Evolutionary conservation across 139 green algal species (phyloP), one percentile per base, ranked within the genome.

Genomic region (Mesotaenium endlicherianum): DNA sequence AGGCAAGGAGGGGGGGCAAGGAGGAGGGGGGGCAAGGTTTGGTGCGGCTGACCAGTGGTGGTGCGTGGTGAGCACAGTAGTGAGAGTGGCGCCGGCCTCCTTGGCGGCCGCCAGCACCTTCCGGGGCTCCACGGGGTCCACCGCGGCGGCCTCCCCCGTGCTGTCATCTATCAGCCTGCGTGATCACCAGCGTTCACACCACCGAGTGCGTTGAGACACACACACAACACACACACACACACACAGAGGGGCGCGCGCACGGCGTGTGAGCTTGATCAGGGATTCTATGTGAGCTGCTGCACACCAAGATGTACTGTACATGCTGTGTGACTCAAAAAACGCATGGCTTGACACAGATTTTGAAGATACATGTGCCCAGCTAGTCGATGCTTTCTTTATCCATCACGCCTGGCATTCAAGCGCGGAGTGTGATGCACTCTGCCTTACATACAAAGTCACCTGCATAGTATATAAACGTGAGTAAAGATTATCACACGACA

Each of bases 51-150:
- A 86, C 80, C 58, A 64, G 78, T 87, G 82, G 40, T 88, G 76
- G 80, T 87, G 82, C 5, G 82, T 87, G 77, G 82, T 87, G 44
- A 87, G 80, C 16, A 87, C 78, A 20, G 58, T 83, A 30, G 59
- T 47, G 42, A 86, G 40, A 45, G 30, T 85, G 41, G 58, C 44
- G n/a, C 78, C 78, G 26, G 89, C 64, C 20, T 68, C 16, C 26
- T 40, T 39, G 0, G 82, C 82, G 16, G 82, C 82, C 11, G 20
- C 59, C 42, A 57, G 44, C 77, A 87, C 82, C 47, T 81, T 81
- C 43, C 20, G 6, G 1, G 82, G 78, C 4, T 87, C 82, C 55
- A 53, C 82, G 2, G 82, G 82, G 57, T 87, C 82, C 31, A 87
- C 49, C 17, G 82, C 82, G 20, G 82, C 82, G 20, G 77, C 76